A percentile compares a stretch with the other conserved stretches of the same genome.
phyloP scores from a whole-genome alignment of 2,329 filamentous ascomycete species.

The Immersiporthe knoxdaviesiana region DNA sequence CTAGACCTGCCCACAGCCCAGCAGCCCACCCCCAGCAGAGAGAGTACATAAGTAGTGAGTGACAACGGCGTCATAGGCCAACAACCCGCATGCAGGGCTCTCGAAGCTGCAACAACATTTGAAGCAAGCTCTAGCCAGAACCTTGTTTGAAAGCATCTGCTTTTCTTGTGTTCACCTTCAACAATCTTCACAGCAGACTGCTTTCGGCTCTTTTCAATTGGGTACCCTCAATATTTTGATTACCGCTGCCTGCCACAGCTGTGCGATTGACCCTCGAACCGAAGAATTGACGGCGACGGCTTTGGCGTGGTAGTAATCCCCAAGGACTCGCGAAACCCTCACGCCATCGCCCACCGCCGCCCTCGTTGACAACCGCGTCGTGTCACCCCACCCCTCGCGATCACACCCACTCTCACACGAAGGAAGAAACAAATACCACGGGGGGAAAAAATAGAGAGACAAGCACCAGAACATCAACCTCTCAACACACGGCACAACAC shows the following conservation, averaged over 20 bases:
- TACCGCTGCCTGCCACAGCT: background rate
- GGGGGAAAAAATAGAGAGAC: background rate
- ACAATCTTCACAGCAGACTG: background rate
- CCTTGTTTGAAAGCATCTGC: background rate
- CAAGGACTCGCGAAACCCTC: background rate
- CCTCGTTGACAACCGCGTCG: background rate
- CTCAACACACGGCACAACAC: background rate
- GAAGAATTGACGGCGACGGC: background rate
- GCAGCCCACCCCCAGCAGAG: background rate
- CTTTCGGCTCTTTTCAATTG: constrained; percentile 20
- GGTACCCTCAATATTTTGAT: background rate
- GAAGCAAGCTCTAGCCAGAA: background rate
- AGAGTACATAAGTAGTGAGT: background rate
- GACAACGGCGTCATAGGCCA: constrained; percentile 25
- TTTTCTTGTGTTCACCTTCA: background rate
- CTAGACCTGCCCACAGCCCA: background rate
- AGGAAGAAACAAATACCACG: background rate
- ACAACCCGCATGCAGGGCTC: constrained; percentile 10
- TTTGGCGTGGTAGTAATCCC: background rate
- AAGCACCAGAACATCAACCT: background rate
- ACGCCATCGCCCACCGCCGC: background rate
- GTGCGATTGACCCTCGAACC: background rate
- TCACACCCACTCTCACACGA: background rate
- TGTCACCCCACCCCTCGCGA: background rate
- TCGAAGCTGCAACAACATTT: background rate